Evolutionary conservation across 139 green algal genomes (phyloP).

Genomic region (Tetradesmus obliquus): DNA sequence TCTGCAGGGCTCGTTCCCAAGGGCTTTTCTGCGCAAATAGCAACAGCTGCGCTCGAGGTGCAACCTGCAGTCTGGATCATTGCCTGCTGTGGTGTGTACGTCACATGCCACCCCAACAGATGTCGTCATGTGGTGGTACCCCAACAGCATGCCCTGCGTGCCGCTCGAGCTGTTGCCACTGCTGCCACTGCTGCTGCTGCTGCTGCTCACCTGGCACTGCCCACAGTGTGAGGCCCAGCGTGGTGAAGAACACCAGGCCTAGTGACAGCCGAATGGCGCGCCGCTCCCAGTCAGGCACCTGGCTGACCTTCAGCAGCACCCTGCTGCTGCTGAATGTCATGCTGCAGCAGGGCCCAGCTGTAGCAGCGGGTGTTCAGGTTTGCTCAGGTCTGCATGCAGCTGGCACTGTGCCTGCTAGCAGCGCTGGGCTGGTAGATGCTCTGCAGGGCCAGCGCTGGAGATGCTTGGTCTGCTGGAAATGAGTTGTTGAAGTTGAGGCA

Average conservation of each 20-base stretch:
- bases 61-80: too few relatives aligned
- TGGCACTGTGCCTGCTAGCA: neutral
- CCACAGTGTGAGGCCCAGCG: slow-evolving; percentile 27
- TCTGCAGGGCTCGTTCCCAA: too few relatives aligned
- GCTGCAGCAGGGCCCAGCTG: neutral
- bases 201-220: slow-evolving; percentile 36
- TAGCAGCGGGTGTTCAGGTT: neutral
- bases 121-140: too few relatives aligned
- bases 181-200: neutral
- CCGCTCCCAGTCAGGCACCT: slow-evolving; percentile 27
- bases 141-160: neutral
- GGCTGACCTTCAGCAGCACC: slow-evolving; percentile 17
- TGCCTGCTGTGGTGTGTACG: too few relatives aligned
- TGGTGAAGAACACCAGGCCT: slow-evolving; percentile 31
- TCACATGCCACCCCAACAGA: too few relatives aligned
- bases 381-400: neutral
- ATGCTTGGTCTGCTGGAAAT: too few relatives aligned
- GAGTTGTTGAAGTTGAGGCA: too few relatives aligned
- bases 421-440: neutral
- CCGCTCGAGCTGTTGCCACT: neutral
- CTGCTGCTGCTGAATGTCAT: neutral
- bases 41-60: too few relatives aligned
- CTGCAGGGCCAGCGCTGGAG: too few relatives aligned
- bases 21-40: too few relatives aligned
- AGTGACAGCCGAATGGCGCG: slow-evolving; percentile 36